These are phyloP conservation scores for Elsinoe australis DNA, from an alignment of 2,329 filamentous ascomycete species.

Conservation along the genomic window DNA sequence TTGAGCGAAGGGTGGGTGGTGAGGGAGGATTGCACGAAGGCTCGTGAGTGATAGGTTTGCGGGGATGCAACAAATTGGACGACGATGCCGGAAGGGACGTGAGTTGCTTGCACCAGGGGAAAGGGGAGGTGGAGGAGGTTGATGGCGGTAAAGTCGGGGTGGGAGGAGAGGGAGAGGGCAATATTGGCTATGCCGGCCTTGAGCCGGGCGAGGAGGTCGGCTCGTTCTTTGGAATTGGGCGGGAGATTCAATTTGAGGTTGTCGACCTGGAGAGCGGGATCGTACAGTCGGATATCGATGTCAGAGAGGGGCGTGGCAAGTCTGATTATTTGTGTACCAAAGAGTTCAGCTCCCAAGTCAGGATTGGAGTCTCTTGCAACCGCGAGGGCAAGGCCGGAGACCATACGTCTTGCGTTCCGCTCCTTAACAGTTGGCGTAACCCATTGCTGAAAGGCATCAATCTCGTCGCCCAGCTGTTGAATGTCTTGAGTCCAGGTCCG, in stretches of 20 bases:
- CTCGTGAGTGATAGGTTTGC: constrained; percentile 34
- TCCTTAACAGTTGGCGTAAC: constrained; percentile 40
- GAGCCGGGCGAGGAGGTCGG: not conserved
- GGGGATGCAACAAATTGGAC: constrained; percentile 46
- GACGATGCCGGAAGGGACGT: constrained; percentile 42
- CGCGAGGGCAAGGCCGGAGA: constrained; percentile 29
- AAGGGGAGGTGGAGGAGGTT: constrained; percentile 29
- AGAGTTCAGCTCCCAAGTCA: constrained; percentile 33
- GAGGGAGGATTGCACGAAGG: constrained; percentile 41
- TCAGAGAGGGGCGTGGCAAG: constrained; percentile 48
- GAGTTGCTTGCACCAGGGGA: constrained; percentile 37
- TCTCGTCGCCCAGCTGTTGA: constrained; percentile 39
- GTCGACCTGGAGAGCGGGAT: constrained; percentile 18
- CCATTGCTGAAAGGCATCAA: constrained; percentile 40
- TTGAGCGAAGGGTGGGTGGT: constrained; percentile 44
- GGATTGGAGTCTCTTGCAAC: constrained; percentile 26
- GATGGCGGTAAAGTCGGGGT: constrained; percentile 19
- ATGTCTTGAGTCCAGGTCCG: not conserved
- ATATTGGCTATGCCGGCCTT: not conserved
- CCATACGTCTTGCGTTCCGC: constrained; percentile 30
- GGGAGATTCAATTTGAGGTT: too few species aligned
- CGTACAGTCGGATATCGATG: constrained; percentile 43
- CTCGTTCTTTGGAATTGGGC: constrained; percentile 5
- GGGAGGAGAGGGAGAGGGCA: not conserved
- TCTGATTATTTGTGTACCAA: constrained; percentile 49